These are phyloP conservation scores for Sphaerosporella brunnea DNA, from an alignment of 495 filamentous ascomycete species.

Conservation along the genomic window DNA sequence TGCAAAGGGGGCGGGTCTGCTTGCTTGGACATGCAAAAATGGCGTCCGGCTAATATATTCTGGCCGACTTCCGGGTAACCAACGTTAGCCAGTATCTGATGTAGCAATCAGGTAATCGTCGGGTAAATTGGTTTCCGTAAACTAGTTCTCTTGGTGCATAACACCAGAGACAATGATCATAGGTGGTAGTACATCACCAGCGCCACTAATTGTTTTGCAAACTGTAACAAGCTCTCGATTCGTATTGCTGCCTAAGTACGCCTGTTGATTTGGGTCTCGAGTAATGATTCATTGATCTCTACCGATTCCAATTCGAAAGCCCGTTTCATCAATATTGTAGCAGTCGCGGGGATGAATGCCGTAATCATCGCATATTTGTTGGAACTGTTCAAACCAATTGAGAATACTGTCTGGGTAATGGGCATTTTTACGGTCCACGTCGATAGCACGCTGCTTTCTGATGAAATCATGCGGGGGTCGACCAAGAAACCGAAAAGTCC, in stretches of 20 bases:
- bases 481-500: constrained; percentile 9
- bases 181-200: constrained; percentile 4
- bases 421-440: not conserved
- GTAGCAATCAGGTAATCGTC: not conserved
- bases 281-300: constrained; percentile 8
- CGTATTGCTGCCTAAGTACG: not conserved
- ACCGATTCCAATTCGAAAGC: constrained; percentile 16
- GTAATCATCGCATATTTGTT: constrained; percentile 6
- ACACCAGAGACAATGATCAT: constrained; percentile 1
- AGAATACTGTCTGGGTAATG: constrained; percentile 9
- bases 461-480: constrained; percentile 12
- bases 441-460: constrained; percentile 1
- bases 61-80: no score
- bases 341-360: constrained; percentile 10
- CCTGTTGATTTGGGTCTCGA: not conserved
- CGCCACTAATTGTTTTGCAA: constrained; percentile 4
- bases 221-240: constrained; percentile 3
- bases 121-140: not conserved
- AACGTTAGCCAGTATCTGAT: constrained; percentile 7
- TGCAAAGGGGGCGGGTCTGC: no score
- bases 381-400: constrained; percentile 13
- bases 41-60: no score
- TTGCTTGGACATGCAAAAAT: no score
- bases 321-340: constrained; percentile 22
- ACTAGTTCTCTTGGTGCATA: not conserved